phyloP scores from a whole-genome alignment of 1,139 yeast species.

The Tardiomyces digboiensis region DNA sequence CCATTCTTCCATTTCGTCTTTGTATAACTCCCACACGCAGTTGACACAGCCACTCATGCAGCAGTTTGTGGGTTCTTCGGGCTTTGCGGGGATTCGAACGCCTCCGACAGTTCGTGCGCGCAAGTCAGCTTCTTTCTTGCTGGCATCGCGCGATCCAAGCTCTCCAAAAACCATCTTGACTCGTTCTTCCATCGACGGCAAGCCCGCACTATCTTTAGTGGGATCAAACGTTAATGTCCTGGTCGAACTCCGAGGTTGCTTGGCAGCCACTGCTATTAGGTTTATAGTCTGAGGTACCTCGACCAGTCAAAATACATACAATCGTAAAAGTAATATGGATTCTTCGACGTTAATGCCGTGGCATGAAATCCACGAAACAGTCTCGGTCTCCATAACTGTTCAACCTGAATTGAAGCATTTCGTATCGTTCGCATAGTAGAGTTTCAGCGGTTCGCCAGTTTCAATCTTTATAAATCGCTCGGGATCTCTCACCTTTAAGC shows the following conservation, averaged over 20 bases:
- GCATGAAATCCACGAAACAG: no score
- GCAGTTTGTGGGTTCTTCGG: constrained; percentile 89
- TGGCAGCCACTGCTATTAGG: constrained; percentile 5
- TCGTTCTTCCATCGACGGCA: constrained; percentile 13
- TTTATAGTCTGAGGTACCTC: constrained; percentile 2
- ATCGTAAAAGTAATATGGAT: constrained; percentile 28
- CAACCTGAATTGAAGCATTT: no score
- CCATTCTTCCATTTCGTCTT: constrained; percentile 87
- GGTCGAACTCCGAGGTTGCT: background rate
- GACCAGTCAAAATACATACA: constrained; percentile 7
- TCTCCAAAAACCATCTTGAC: constrained; percentile 25
- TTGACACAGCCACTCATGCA: constrained; percentile 97
- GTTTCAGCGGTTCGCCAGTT: no score
- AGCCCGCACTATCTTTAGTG: constrained; percentile 4
- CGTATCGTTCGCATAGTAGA: no score
- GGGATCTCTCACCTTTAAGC: no score
- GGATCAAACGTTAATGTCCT: constrained; percentile 11
- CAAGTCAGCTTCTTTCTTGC: constrained; percentile 20
- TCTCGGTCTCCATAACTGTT: no score
- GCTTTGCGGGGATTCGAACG: constrained; percentile 65
- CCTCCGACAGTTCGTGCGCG: constrained; percentile 46
- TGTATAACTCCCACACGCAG: constrained; percentile 93
- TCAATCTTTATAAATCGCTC: no score
- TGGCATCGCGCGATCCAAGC: constrained; percentile 27
- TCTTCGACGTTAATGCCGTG: constrained; percentile 8